phyloP scores from a whole-genome alignment of 257 asterid species.

The Gardenia jasminoides region DNA sequence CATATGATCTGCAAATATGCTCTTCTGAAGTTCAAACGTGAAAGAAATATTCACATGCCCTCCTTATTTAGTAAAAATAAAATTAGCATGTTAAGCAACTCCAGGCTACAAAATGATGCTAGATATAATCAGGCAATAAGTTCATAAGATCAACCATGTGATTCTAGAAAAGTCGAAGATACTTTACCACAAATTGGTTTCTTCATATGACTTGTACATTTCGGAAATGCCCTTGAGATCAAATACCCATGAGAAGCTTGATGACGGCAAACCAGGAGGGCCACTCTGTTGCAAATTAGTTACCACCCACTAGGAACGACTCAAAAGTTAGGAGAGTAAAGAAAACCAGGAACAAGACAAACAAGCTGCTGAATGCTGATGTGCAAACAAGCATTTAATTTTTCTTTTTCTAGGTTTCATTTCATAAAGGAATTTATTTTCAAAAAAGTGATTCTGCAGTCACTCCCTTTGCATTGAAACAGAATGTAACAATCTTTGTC shows the following conservation, averaged over 20 bases:
- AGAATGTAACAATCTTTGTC: background rate
- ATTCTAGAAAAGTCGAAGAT: constrained; percentile 4
- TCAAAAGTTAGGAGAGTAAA: background rate
- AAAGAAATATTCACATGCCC: background rate
- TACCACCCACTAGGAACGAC: constrained; percentile 75
- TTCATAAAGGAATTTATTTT: background rate
- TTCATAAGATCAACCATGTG: background rate
- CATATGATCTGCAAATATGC: background rate
- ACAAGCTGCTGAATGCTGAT: background rate
- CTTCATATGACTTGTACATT: constrained; percentile 95
- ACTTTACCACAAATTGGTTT: constrained; percentile 71
- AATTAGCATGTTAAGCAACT: background rate
- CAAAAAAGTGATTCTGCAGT: background rate
- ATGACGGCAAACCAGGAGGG: constrained; percentile 52
- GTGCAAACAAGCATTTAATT: background rate
- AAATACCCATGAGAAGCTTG: constrained; percentile 75
- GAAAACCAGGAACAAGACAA: background rate
- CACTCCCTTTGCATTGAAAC: background rate
- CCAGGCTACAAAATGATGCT: background rate
- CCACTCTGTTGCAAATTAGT: constrained; percentile 68
- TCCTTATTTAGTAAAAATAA: background rate
- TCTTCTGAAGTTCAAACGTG: background rate
- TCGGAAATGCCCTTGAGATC: constrained; percentile 84
- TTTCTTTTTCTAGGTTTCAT: background rate
- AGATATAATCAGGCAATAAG: background rate